phyloP scores from a whole-genome alignment of 2,329 filamentous ascomycete species.

The Cercospora berteroae region DNA sequence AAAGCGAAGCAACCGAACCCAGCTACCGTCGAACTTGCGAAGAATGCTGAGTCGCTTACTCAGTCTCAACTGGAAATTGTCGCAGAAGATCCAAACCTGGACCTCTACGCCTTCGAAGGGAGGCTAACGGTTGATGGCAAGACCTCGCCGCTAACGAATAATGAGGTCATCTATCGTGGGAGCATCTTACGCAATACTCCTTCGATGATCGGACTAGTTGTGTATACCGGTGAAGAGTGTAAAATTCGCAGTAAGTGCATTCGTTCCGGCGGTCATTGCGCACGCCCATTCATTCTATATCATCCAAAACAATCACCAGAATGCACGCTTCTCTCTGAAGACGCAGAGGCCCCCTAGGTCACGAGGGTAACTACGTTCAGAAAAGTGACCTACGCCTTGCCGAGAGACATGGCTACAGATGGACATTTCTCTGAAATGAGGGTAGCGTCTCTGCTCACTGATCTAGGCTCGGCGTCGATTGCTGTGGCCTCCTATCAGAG shows the following conservation, averaged over 20 bases:
- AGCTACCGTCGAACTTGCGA: conserved; percentile 30
- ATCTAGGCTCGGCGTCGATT: no score
- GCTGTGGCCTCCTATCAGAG: no score
- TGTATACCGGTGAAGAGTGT: conserved; percentile 91
- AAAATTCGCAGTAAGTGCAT: conserved; percentile 68
- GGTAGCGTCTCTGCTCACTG: no score
- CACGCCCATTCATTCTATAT: no score
- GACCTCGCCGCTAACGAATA: conserved; percentile 67
- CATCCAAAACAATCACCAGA: no score
- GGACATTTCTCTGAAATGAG: no score
- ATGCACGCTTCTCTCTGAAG: no score
- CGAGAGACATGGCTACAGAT: no score
- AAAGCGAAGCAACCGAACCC: conserved; percentile 69
- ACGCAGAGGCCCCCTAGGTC: no score
- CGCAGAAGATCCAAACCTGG: conserved; percentile 70
- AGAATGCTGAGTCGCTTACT: conserved; percentile 66
- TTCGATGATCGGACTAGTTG: conserved; percentile 71
- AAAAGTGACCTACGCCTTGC: no score
- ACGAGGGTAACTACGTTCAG: no score
- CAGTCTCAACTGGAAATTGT: conserved; percentile 24
- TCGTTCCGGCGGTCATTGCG: no score
- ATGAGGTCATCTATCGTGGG: conserved; percentile 79
- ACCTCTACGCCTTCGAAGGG: conserved; percentile 73
- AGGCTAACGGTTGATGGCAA: conserved; percentile 58
- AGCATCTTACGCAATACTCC: conserved; percentile 79